A percentile compares a stretch with the other conserved stretches of the same genome.
Evolutionary conservation across 2,329 filamentous ascomycete species (phyloP).

Genomic region (Venturia aucupariae): DNA sequence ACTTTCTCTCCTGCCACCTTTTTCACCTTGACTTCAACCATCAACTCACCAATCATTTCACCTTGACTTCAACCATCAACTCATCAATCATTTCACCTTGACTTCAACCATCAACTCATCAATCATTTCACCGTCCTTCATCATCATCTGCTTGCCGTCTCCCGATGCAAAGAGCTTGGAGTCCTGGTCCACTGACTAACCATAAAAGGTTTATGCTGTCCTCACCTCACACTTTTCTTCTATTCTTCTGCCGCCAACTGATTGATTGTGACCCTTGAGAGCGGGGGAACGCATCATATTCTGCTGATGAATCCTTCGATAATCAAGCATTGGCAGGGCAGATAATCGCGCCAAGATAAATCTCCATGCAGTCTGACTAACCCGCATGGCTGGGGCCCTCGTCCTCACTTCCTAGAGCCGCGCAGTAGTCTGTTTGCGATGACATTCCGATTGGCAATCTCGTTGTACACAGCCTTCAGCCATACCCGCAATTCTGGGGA

Average conservation of each 20-base stretch:
- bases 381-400: not conserved
- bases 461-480: not conserved
- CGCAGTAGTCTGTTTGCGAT: not conserved
- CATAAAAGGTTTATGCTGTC: not conserved
- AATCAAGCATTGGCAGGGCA: not conserved
- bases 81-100: too few species aligned
- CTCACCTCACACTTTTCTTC: not conserved
- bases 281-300: not conserved
- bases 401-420: not conserved
- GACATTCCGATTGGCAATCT: not conserved
- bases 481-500: not conserved
- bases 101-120: not conserved
- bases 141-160: not conserved
- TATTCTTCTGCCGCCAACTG: not conserved
- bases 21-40: too few species aligned
- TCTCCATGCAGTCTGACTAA: not conserved
- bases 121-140: not conserved
- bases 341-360: not conserved
- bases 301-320: slow-evolving; percentile 3
- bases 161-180: not conserved
- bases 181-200: not conserved
- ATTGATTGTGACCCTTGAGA: not conserved
- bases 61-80: too few species aligned
- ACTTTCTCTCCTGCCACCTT: too few species aligned
- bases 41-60: too few species aligned